Percentiles rank a stretch among this genome's conserved stretches.
Evolutionary conservation across 2,329 filamentous ascomycete genomes (phyloP).

Genomic region (Didymella arachidicola): DNA sequence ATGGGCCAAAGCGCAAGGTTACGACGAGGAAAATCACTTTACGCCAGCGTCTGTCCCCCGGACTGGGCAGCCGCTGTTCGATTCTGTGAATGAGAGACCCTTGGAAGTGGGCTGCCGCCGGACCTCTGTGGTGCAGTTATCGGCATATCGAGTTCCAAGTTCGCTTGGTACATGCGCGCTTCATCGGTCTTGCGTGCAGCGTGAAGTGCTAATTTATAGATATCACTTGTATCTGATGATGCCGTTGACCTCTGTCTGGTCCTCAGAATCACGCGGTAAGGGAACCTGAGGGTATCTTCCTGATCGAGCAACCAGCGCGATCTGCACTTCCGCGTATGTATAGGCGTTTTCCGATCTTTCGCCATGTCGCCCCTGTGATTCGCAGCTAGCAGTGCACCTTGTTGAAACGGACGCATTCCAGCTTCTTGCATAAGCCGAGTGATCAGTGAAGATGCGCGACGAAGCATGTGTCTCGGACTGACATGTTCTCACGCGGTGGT

Average conservation of each 20-base stretch:
- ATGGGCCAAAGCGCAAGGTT: conserved; percentile 46
- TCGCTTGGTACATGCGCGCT: neutral
- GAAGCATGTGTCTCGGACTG: conserved; percentile 16
- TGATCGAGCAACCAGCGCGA: conserved; percentile 25
- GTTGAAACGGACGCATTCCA: neutral
- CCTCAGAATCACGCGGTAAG: conserved; percentile 21
- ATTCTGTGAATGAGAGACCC: conserved; percentile 29
- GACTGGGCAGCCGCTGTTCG: conserved; percentile 26
- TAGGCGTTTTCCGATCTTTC: conserved; percentile 11
- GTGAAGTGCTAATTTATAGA: too few species aligned
- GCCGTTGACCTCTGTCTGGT: neutral
- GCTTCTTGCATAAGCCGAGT: neutral
- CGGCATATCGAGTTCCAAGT: conserved; percentile 22
- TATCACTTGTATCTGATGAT: conserved; percentile 1
- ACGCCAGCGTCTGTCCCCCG: conserved; percentile 19
- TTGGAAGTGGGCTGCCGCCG: conserved; percentile 13
- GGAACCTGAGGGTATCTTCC: conserved; percentile 20
- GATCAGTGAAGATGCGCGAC: conserved; percentile 3
- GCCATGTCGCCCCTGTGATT: neutral
- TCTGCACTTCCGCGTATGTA: conserved; percentile 23
- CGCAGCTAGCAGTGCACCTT: too few species aligned
- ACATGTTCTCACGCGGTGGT: conserved; percentile 15
- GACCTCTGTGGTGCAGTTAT: conserved; percentile 8
- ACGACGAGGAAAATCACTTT: conserved; percentile 48
- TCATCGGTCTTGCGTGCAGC: neutral